These are phyloP conservation scores for Myxozyma lipomycoides DNA, from an alignment of 805 yeast genomes.

Conservation along the genomic window DNA sequence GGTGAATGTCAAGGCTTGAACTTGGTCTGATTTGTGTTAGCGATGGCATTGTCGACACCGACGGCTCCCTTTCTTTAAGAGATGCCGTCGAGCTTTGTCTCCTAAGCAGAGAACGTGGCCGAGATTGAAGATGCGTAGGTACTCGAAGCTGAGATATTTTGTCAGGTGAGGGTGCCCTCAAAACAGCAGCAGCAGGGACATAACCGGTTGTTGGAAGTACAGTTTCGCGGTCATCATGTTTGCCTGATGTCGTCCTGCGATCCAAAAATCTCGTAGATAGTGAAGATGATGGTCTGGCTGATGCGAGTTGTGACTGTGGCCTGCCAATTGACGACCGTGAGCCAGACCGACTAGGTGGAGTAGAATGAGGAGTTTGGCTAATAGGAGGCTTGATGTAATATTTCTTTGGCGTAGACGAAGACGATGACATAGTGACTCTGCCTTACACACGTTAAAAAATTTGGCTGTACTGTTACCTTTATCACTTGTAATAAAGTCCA, in stretches of 20 bases:
- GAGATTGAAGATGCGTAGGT: constrained; percentile 14
- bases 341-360: too few relatives aligned
- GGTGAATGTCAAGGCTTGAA: not conserved
- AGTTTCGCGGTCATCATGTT: too few relatives aligned
- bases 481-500: too few relatives aligned
- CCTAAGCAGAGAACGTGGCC: constrained; percentile 25
- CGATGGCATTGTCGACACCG: too few relatives aligned
- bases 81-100: constrained; percentile 10
- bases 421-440: too few relatives aligned
- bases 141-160: not conserved
- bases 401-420: constrained; percentile 2
- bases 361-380: not conserved
- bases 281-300: not conserved
- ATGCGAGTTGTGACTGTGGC: not conserved
- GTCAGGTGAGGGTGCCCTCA: constrained; percentile 1
- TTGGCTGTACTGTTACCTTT: too few relatives aligned
- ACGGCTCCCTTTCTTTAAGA: not conserved
- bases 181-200: too few relatives aligned
- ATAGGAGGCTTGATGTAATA: constrained; percentile 16
- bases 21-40: not conserved
- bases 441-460: too few relatives aligned
- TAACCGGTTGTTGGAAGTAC: too few relatives aligned
- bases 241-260: too few relatives aligned
- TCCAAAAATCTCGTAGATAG: not conserved
- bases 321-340: not conserved